Base-by-base conservation (phyloP, 495 filamentous ascomycete genomes). In the Xylaria palmicola region DNA sequence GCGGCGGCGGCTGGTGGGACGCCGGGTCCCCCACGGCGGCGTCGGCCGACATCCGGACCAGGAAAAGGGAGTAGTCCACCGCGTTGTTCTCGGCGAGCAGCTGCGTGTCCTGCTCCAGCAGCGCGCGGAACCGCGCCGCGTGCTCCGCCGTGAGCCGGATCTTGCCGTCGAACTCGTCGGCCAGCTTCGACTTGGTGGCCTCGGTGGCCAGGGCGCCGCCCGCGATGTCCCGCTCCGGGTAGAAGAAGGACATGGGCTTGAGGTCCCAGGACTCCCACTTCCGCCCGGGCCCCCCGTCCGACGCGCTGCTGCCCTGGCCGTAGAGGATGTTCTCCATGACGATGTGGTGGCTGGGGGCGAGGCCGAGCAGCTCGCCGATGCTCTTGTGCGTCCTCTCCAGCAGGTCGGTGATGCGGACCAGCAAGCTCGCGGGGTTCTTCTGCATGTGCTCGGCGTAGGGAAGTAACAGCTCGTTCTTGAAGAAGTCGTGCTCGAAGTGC, bases 291-390 rank as follows among this genome's bases (percentile, higher is more conserved):
- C 71, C 70, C 0, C 70, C 66, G 47, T 79, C 75, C 6, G 77
- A 69, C 1, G 72, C 72, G n/a, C 65, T 72, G n/a, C 65, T 51
- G 6, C 72, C 69, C 52, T 80, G 71, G 4, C 85, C 86, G 65
- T 83, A 83, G 41, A 89, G 73, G 51, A 87, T 76, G 68, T 90
- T 89, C 47, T 90, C 87, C 87, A 90, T 90, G 63, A 90, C 77
- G 62, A 90, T 84, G 68, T 90, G 86, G 63, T 88, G 85, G 0
- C 82, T 81, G 0, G 88, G 86, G 0, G 83, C 80, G 4, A 77
- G 72, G 1, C 83, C 75, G 5, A 88, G 60, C 0, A 85, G 43
- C 13, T 77, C 76, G 0, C 87, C 87, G 4, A 90, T 54, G 0
- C 84, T 82, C 8, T 64, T 26, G 12, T 79, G 78, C 0, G 82